These are phyloP conservation scores for Neodidymelliopsis sp. DNA, from an alignment of 2,329 filamentous ascomycete species.

Conservation along the genomic window DNA sequence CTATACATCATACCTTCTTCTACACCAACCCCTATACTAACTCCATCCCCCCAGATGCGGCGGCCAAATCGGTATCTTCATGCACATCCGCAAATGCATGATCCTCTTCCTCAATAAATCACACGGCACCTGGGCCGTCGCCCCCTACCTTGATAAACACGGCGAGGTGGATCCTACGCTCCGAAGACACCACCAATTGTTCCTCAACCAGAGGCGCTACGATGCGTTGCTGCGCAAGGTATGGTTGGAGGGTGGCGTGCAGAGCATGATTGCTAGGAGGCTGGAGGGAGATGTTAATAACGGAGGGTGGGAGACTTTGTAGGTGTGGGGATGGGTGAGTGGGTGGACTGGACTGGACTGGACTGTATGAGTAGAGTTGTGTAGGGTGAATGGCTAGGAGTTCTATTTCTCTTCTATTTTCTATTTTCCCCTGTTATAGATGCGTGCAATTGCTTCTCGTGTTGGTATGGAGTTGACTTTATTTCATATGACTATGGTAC, in stretches of 20 bases:
- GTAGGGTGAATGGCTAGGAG: too few relatives aligned
- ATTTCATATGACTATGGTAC: too few relatives aligned
- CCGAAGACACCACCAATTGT: constrained; percentile 83
- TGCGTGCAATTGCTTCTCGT: too few relatives aligned
- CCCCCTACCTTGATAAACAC: constrained; percentile 94
- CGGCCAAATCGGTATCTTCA: constrained; percentile 87
- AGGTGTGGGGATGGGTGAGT: neutral
- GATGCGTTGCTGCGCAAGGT: constrained; percentile 85
- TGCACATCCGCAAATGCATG: constrained; percentile 96
- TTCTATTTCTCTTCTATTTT: too few relatives aligned
- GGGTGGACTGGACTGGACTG: too few relatives aligned
- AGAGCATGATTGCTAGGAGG: constrained; percentile 86
- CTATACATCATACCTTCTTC: neutral
- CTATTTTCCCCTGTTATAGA: too few relatives aligned
- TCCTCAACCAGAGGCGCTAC: constrained; percentile 92
- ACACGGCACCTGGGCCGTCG: constrained; percentile 83
- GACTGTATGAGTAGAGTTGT: too few relatives aligned
- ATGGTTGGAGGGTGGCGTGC: constrained; percentile 86
- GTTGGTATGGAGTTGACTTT: too few relatives aligned
- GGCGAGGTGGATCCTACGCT: constrained; percentile 95
- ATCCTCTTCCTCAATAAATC: constrained; percentile 84
- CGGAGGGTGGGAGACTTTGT: constrained; percentile 88
- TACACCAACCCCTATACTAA: too few relatives aligned
- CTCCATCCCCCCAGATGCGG: constrained; percentile 71
- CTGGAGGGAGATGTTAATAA: constrained; percentile 96